phyloP scores from a whole-genome alignment of 1,139 yeast species.

The Ogataea hybrid region DNA sequence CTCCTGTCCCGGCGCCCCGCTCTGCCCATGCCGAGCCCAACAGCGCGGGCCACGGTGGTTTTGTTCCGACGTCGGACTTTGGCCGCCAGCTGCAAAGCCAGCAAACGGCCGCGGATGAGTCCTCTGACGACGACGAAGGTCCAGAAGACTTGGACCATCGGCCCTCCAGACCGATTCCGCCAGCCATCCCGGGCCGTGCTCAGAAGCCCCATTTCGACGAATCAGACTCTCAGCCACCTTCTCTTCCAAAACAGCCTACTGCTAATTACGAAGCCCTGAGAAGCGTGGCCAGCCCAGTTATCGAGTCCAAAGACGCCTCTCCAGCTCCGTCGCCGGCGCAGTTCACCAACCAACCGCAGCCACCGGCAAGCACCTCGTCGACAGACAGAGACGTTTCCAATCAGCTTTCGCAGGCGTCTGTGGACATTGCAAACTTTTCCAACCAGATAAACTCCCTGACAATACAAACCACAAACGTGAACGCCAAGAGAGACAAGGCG shows the following conservation, averaged over 20 bases:
- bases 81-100: conserved; percentile 48
- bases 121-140: conserved; percentile 34
- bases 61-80: conserved; percentile 65
- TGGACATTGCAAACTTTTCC: conserved; percentile 84
- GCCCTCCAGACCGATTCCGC: conserved; percentile 24
- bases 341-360: conserved; percentile 18
- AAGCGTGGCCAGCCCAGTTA: conserved; percentile 14
- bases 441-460: conserved; percentile 81
- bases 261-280: conserved; percentile 33
- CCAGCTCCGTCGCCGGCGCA: conserved; percentile 12
- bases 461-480: conserved; percentile 67
- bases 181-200: conserved; percentile 34
- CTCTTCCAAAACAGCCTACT: conserved; percentile 9
- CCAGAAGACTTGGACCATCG: conserved; percentile 31
- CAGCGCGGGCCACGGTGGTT: conserved; percentile 26
- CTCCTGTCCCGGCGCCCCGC: conserved; percentile 40
- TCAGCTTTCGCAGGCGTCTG: conserved; percentile 72
- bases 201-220: conserved; percentile 32
- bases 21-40: conserved; percentile 21
- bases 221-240: conserved; percentile 10
- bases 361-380: conserved; percentile 15
- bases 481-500: conserved; percentile 70
- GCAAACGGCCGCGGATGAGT: conserved; percentile 23
- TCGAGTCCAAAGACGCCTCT: conserved; percentile 7
- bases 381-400: conserved; percentile 47